Conservation (phyloP, 768 basidiomycete genomes). For the Leccinellum albellum region DNA sequence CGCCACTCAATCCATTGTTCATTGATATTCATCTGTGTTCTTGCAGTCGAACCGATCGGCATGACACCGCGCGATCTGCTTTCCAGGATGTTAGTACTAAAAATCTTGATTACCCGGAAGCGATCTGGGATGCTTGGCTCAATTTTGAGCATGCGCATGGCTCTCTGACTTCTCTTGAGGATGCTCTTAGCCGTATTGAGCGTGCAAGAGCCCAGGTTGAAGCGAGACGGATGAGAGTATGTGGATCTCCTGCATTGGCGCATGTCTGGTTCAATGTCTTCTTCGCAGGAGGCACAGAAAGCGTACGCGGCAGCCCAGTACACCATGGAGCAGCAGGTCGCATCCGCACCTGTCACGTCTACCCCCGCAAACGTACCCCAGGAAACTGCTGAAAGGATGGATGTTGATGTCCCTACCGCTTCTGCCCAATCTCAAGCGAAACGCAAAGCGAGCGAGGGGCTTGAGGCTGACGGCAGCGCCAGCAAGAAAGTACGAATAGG, state of each 20-base stretch:
- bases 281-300: constrained; percentile 58
- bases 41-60: constrained; percentile 47
- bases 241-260: constrained; percentile 6
- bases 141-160: constrained; percentile 87
- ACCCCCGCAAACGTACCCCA: constrained; percentile 6
- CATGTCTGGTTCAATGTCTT: not conserved
- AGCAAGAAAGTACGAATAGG: constrained; percentile 63
- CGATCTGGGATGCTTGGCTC: constrained; percentile 86
- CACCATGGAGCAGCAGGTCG: constrained; percentile 38
- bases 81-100: constrained; percentile 67
- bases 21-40: not conserved
- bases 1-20: not conserved
- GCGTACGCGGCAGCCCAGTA: constrained; percentile 50
- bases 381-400: constrained; percentile 33
- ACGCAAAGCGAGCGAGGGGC: constrained; percentile 57
- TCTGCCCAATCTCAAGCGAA: constrained; percentile 49
- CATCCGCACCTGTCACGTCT: constrained; percentile 30
- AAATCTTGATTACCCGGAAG: constrained; percentile 93
- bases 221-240: constrained; percentile 58
- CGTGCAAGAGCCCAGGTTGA: constrained; percentile 63
- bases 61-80: constrained; percentile 59
- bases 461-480: constrained; percentile 38
- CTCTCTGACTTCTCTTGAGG: constrained; percentile 59
- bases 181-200: constrained; percentile 59
- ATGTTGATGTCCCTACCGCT: constrained; percentile 33